phyloP scores from a whole-genome alignment of 768 basidiomycete genomes.

The Mycena maculata region DNA sequence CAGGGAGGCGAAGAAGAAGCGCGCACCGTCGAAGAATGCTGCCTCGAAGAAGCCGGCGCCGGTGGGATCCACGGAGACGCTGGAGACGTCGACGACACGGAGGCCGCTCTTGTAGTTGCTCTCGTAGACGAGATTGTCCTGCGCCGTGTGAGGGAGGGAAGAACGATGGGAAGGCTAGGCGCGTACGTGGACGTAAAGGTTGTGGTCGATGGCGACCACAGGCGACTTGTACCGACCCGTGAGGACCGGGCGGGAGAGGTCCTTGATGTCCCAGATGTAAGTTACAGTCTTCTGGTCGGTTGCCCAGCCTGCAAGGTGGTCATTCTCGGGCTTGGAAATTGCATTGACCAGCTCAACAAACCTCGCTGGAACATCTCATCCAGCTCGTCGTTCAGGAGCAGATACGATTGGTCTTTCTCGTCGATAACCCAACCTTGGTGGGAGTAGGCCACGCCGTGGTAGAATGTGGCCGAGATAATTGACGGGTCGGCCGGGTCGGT shows the following conservation, averaged over 20 bases:
- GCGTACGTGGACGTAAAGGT: conserved; percentile 38
- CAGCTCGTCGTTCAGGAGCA: conserved; percentile 44
- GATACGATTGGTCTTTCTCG: conserved; percentile 39
- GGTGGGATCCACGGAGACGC: conserved; percentile 42
- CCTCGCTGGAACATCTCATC: conserved; percentile 36
- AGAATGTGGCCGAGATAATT: conserved; percentile 43
- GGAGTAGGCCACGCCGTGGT: conserved; percentile 45
- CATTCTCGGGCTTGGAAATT: too few species aligned
- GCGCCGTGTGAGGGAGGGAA: not conserved
- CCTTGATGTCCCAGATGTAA: conserved; percentile 45
- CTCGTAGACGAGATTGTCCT: conserved; percentile 41
- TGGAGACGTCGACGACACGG: conserved; percentile 42
- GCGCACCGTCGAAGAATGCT: conserved; percentile 41
- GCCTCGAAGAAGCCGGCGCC: conserved; percentile 40
- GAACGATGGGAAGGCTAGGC: too few species aligned
- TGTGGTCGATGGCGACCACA: conserved; percentile 43
- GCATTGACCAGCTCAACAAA: too few species aligned
- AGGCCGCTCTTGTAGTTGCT: conserved; percentile 45
- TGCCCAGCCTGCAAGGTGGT: conserved; percentile 28
- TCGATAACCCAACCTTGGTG: conserved; percentile 48
- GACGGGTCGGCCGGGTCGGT: conserved; percentile 31
- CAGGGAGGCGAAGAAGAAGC: not conserved
- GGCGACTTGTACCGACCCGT: conserved; percentile 42
- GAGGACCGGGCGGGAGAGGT: conserved; percentile 38
- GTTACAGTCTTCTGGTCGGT: conserved; percentile 41